phyloP scores from a whole-genome alignment of 1,284 basidiomycete species.

The Tylopilus sp. region DNA sequence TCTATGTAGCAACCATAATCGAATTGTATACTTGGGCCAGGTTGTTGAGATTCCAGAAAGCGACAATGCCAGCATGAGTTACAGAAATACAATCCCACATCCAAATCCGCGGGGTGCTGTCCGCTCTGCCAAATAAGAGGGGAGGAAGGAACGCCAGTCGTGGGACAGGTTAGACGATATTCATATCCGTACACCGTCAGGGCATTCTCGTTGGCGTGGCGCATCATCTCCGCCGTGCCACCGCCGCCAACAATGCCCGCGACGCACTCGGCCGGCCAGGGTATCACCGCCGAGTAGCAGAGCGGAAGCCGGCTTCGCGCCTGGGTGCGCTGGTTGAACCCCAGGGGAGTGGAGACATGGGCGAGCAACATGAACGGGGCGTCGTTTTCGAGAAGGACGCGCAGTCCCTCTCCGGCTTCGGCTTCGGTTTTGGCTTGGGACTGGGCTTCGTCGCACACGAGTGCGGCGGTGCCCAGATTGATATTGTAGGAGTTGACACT shows the following conservation, averaged over 20 bases:
- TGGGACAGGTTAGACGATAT: no score
- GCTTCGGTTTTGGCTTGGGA: no score
- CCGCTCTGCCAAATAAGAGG: neutral
- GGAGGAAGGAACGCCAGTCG: no score
- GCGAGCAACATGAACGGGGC: constrained; percentile 80
- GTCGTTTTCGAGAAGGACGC: constrained; percentile 71
- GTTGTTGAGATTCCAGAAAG: constrained; percentile 8
- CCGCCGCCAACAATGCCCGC: constrained; percentile 50
- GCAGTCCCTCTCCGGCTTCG: constrained; percentile 2
- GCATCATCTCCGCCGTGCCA: constrained; percentile 56
- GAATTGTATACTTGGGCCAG: neutral
- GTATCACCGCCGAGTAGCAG: constrained; percentile 76
- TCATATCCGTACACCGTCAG: constrained; percentile 53
- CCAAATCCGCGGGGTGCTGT: no score
- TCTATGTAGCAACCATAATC: no score
- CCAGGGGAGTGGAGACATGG: constrained; percentile 61
- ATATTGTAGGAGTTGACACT: constrained; percentile 75
- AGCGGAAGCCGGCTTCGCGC: constrained; percentile 62
- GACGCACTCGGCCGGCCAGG: constrained; percentile 77
- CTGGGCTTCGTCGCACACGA: constrained; percentile 50
- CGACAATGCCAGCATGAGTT: constrained; percentile 6
- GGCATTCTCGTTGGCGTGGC: constrained; percentile 64
- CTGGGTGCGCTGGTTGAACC: no score
- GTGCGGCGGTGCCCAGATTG: constrained; percentile 62
- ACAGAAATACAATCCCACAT: constrained; percentile 5